phyloP scores from a whole-genome alignment of 371 early-diverging fungal species.

The Actinomucor elegans region DNA sequence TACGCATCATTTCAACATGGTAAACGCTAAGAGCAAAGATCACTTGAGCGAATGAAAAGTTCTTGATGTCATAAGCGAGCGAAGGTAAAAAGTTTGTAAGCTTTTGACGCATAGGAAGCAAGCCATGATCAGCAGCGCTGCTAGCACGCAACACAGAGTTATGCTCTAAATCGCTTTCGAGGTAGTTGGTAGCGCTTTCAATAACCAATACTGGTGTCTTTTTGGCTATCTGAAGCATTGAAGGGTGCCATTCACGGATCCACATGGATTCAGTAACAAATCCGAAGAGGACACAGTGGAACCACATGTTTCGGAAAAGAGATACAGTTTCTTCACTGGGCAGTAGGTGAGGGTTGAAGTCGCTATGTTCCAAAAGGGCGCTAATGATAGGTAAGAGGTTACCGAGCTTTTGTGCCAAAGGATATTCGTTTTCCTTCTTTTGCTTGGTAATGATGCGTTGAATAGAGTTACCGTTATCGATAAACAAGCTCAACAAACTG shows the following conservation, averaged over 20 bases:
- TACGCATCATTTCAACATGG: conserved; percentile 84
- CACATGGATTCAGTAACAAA: conserved; percentile 78
- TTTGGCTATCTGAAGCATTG: conserved; percentile 71
- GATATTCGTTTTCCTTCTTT: conserved; percentile 52
- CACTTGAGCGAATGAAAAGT: conserved; percentile 69
- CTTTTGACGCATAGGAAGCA: conserved; percentile 31
- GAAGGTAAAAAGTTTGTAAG: conserved; percentile 35
- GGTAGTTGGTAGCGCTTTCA: conserved; percentile 69
- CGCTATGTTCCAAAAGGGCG: conserved; percentile 57
- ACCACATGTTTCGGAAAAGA: conserved; percentile 89
- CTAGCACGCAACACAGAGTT: conserved; percentile 80
- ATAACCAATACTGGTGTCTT: conserved; percentile 86
- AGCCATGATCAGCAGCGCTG: conserved; percentile 57
- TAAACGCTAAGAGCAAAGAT: conserved; percentile 84
- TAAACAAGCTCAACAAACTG: conserved; percentile 61
- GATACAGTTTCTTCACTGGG: conserved; percentile 66
- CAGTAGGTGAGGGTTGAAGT: conserved; percentile 63
- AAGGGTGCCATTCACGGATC: conserved; percentile 72
- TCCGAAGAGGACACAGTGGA: conserved; percentile 81
- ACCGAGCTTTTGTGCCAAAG: conserved; percentile 63
- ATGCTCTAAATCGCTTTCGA: conserved; percentile 89
- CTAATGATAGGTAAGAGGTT: conserved; percentile 67
- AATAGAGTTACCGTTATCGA: conserved; percentile 71
- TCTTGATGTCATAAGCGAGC: conserved; percentile 58
- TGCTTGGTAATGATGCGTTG: conserved; percentile 52